Conservation (phyloP, 2,329 filamentous ascomycete genomes). For the Boeremia exigua region DNA sequence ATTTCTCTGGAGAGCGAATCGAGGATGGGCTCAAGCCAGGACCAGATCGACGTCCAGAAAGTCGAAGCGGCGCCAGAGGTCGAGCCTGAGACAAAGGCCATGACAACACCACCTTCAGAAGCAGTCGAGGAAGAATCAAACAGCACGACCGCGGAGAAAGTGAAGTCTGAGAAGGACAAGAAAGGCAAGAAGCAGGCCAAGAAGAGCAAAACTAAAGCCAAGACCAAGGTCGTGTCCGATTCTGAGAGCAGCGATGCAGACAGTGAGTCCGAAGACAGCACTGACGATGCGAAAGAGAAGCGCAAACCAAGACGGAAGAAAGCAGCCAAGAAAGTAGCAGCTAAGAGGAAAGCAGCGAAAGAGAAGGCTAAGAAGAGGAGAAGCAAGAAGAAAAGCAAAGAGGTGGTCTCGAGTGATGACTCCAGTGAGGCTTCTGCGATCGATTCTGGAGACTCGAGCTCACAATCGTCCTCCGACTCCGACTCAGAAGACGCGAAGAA, state of each 20-base stretch:
- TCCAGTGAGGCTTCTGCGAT: constrained; percentile 24
- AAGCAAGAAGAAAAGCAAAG: constrained; percentile 28
- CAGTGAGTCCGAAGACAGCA: constrained; percentile 26
- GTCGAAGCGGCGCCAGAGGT: constrained; percentile 5
- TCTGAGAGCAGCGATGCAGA: constrained; percentile 32
- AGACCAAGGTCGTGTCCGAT: constrained; percentile 20
- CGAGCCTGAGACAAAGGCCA: not conserved
- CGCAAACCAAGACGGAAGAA: constrained; percentile 25
- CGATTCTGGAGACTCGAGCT: constrained; percentile 16
- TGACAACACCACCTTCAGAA: not conserved
- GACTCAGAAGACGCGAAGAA: constrained; percentile 15
- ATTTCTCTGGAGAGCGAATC: constrained; percentile 20
- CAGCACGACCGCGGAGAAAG: not conserved
- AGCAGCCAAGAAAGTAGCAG: constrained; percentile 15
- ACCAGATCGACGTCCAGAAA: constrained; percentile 15
- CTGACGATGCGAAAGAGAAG: constrained; percentile 31
- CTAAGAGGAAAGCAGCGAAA: constrained; percentile 25
- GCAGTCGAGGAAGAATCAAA: constrained; percentile 14
- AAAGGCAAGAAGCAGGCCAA: not conserved
- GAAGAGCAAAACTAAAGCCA: constrained; percentile 18
- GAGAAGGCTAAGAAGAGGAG: constrained; percentile 28
- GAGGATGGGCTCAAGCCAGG: constrained; percentile 24
- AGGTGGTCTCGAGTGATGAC: constrained; percentile 25
- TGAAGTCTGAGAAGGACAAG: not conserved
- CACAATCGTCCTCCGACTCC: constrained; percentile 18